Evolutionary conservation across 2,329 filamentous ascomycete species (phyloP).

Genomic region (Sphaceloma murrayae): DNA sequence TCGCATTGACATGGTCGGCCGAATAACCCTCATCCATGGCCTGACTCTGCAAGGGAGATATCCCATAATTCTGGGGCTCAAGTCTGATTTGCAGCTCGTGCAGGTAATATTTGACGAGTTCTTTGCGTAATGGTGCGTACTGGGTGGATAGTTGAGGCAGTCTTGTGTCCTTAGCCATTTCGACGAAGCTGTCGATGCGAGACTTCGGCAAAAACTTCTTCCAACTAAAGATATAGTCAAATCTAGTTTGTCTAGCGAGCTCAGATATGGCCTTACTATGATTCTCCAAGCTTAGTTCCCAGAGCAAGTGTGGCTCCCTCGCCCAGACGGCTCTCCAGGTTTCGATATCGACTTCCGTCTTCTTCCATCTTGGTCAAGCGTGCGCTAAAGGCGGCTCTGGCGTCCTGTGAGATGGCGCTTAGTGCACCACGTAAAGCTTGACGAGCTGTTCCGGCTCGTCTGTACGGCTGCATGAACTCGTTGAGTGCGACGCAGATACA

Average conservation of each 20-base stretch:
- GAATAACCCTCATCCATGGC: no score
- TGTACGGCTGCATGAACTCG: not conserved
- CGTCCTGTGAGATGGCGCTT: not conserved
- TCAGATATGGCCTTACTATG: not conserved
- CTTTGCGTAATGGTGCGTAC: not conserved
- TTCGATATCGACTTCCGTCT: constrained; percentile 6
- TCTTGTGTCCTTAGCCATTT: not conserved
- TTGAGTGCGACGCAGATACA: constrained; percentile 6
- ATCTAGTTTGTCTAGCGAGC: not conserved
- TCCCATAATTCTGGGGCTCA: no score
- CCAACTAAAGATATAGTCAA: not conserved
- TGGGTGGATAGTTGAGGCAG: not conserved
- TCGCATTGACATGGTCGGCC: no score
- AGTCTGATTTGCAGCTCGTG: not conserved
- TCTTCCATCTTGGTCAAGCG: not conserved
- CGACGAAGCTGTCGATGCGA: not conserved
- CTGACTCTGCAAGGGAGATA: no score
- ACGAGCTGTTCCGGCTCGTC: not conserved
- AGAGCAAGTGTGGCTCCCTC: not conserved
- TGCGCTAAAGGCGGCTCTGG: not conserved
- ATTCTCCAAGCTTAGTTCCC: constrained; percentile 1
- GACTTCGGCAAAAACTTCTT: constrained; percentile 10
- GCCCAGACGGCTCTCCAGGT: not conserved
- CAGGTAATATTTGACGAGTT: not conserved
- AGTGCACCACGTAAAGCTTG: not conserved